phyloP scores from a whole-genome alignment of 441 rosid species.

The Bruguiera hainesii region DNA sequence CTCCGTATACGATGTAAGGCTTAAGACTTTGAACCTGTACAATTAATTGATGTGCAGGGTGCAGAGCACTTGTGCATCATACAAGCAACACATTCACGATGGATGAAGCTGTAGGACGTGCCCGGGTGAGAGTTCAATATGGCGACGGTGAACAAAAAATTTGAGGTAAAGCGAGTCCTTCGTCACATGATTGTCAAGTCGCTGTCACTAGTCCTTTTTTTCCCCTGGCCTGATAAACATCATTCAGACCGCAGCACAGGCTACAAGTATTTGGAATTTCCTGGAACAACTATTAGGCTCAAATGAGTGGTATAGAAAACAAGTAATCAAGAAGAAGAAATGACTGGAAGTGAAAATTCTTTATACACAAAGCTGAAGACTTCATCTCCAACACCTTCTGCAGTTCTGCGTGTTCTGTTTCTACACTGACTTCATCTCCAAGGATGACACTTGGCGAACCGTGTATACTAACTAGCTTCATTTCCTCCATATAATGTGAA shows the following conservation, averaged over 20 bases:
- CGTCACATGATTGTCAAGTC: constrained; percentile 31
- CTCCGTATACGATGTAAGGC: not conserved
- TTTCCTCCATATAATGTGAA: no score
- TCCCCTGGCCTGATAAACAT: not conserved
- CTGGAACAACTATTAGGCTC: constrained; percentile 22
- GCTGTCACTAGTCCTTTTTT: constrained; percentile 37
- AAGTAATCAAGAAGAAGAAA: not conserved
- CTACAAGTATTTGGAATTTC: constrained; percentile 30
- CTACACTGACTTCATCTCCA: no score
- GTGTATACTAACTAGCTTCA: no score
- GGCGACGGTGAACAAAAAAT: constrained; percentile 45
- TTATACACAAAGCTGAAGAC: no score
- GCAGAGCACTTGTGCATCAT: constrained; percentile 55
- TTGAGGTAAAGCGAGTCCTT: constrained; percentile 34
- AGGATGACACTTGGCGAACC: no score
- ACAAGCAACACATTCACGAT: constrained; percentile 50
- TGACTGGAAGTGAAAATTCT: no score
- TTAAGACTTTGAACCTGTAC: not conserved
- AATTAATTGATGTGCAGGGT: constrained; percentile 31
- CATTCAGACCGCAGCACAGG: constrained; percentile 20
- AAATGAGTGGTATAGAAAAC: constrained; percentile 9
- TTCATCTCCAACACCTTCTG: no score
- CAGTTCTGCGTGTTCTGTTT: no score
- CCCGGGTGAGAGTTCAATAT: constrained; percentile 48
- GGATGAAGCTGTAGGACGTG: constrained; percentile 48